These are phyloP conservation scores for Naganishia vishniacii DNA, from an alignment of 768 basidiomycete genomes.

Conservation along the genomic window DNA sequence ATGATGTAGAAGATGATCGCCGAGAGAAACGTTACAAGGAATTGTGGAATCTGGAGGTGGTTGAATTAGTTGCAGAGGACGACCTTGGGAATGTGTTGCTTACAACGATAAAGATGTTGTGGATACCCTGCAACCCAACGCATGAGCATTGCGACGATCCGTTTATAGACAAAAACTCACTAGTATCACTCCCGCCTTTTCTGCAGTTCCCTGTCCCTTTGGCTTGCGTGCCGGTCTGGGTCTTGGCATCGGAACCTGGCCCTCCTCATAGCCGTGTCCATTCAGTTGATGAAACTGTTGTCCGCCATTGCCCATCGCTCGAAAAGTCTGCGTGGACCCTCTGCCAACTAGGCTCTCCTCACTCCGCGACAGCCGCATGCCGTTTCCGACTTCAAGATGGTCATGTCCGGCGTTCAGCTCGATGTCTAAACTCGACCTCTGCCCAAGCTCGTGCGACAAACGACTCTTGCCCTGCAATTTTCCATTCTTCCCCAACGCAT, in stretches of 20 bases:
- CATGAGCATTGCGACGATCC: too few relatives aligned
- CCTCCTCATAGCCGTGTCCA: background rate
- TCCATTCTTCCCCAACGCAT: background rate
- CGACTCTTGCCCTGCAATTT: conserved; percentile 1
- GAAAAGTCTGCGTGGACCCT: background rate
- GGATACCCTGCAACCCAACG: conserved; percentile 64
- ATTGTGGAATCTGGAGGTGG: conserved; percentile 63
- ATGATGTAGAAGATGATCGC: conserved; percentile 79
- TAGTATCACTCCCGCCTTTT: conserved; percentile 82
- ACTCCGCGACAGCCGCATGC: too few relatives aligned
- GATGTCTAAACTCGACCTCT: conserved; percentile 1
- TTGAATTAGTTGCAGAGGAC: background rate
- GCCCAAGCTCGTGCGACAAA: conserved; percentile 1
- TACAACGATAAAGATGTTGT: conserved; percentile 81
- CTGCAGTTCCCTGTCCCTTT: conserved; percentile 50
- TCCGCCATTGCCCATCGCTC: background rate
- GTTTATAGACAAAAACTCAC: conserved; percentile 56
- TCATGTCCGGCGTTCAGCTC: background rate
- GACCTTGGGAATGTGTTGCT: conserved; percentile 12
- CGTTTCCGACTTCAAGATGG: too few relatives aligned
- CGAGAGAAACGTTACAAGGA: conserved; percentile 79
- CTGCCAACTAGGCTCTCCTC: background rate
- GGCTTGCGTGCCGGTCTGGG: conserved; percentile 33
- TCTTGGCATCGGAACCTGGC: conserved; percentile 41
- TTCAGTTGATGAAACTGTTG: background rate